These are phyloP conservation scores for Evernia prunastri DNA, from an alignment of 495 filamentous ascomycete species.

Conservation along the genomic window DNA sequence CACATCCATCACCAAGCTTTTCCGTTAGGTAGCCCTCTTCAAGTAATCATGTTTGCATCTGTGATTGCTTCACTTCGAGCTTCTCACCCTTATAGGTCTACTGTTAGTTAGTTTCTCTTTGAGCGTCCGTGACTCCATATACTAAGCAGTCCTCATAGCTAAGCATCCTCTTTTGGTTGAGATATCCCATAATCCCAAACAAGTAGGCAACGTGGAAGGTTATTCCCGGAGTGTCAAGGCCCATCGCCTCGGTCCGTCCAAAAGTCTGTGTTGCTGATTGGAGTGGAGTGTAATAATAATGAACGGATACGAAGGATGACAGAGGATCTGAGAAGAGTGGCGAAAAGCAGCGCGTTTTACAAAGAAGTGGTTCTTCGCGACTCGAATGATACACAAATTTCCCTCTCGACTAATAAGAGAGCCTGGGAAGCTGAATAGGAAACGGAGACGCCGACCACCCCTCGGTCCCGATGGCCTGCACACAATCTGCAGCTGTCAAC, in stretches of 20 bases:
- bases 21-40: not conserved
- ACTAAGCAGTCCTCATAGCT: not conserved
- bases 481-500: constrained; percentile 10
- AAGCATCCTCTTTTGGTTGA: not conserved
- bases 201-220: not conserved
- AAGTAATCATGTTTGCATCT: no score
- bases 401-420: not conserved
- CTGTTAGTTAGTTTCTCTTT: no score
- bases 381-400: no score
- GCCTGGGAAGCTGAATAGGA: not conserved
- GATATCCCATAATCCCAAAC: constrained; percentile 5
- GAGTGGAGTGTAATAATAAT: constrained; percentile 9
- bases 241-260: constrained; percentile 11
- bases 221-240: constrained; percentile 9
- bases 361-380: not conserved
- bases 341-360: not conserved
- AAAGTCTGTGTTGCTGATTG: not conserved
- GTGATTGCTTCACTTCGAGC: no score
- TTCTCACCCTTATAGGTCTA: no score
- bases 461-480: not conserved
- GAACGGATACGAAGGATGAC: constrained; percentile 7
- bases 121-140: no score
- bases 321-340: constrained; percentile 5
- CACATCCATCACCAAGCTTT: not conserved
- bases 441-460: not conserved